A percentile compares a stretch with the other conserved stretches of the same genome.
These are phyloP conservation scores for Aphanomyces stellatus DNA, from an alignment of 352 stramenopile species.

Conservation along the genomic window DNA sequence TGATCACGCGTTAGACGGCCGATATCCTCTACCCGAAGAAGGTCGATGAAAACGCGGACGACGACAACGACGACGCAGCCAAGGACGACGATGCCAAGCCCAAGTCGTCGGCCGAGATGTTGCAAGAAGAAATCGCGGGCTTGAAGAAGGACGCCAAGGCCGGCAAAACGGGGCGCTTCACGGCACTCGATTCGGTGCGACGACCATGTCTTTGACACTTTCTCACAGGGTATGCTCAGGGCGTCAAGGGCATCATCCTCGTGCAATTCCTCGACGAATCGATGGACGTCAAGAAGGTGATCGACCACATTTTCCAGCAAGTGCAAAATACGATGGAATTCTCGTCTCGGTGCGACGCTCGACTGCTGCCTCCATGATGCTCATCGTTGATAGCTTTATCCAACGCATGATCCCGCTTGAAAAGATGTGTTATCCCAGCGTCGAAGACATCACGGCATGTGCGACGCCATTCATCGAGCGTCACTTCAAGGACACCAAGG, in stretches of 20 bases:
- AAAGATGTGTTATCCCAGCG: slow-evolving; percentile 49
- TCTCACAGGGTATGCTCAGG: slow-evolving; percentile 18
- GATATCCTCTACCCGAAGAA: slow-evolving; percentile 44
- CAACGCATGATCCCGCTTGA: slow-evolving; percentile 67
- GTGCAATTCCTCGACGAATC: slow-evolving; percentile 49
- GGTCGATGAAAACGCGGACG: slow-evolving; percentile 26
- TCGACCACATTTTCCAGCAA: slow-evolving; percentile 54
- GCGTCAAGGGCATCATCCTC: slow-evolving; percentile 60
- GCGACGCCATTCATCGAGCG: slow-evolving; percentile 45
- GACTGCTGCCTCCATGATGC: not conserved
- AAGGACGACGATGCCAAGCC: slow-evolving; percentile 19
- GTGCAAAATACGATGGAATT: slow-evolving; percentile 59
- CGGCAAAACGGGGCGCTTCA: slow-evolving; percentile 58
- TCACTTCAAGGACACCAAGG: slow-evolving; percentile 28
- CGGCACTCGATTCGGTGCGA: slow-evolving; percentile 43
- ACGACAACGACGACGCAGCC: not conserved
- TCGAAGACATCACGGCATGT: slow-evolving; percentile 48
- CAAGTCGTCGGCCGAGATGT: slow-evolving; percentile 50
- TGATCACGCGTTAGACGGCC: slow-evolving; percentile 14
- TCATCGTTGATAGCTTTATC: slow-evolving; percentile 26
- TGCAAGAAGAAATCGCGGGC: slow-evolving; percentile 57
- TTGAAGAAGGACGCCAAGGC: slow-evolving; percentile 48
- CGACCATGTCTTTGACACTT: not conserved
- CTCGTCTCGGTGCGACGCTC: slow-evolving; percentile 40
- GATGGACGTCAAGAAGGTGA: slow-evolving; percentile 29